These are phyloP conservation scores for Penicillium sp. DNA, from an alignment of 2,329 filamentous ascomycete genomes.

Conservation along the genomic window DNA sequence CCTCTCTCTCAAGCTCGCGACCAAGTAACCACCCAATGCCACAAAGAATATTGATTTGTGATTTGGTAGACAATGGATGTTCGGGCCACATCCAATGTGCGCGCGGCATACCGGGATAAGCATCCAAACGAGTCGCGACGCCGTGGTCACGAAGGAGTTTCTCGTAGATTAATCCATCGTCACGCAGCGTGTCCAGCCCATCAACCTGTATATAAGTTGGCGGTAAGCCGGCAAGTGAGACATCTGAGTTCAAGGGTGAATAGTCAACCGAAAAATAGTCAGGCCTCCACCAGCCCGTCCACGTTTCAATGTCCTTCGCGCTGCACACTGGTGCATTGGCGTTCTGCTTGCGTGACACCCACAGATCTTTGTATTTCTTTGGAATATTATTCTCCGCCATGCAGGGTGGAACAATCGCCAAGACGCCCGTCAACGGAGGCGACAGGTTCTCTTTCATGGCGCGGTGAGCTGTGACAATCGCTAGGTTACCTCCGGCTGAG, in stretches of 20 bases:
- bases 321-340: conserved; percentile 32
- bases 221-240: conserved; percentile 7
- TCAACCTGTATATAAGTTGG: conserved; percentile 51
- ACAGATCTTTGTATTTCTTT: conserved; percentile 42
- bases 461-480: conserved; percentile 41
- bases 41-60: neutral
- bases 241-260: conserved; percentile 10
- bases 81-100: conserved; percentile 16
- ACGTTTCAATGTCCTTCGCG: neutral
- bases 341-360: conserved; percentile 45
- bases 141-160: conserved; percentile 46
- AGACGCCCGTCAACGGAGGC: conserved; percentile 50
- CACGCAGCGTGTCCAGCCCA: conserved; percentile 53
- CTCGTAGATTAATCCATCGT: conserved; percentile 56
- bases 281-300: neutral
- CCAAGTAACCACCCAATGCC: conserved; percentile 6
- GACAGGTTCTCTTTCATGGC: conserved; percentile 44
- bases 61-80: neutral
- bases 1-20: neutral
- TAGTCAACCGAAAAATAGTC: conserved; percentile 12
- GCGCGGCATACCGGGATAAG: conserved; percentile 47
- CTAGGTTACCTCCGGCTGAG: conserved; percentile 48
- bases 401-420: conserved; percentile 45
- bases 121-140: conserved; percentile 47
- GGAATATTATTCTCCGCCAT: conserved; percentile 33